A percentile compares a stretch with the other conserved stretches of the same genome.
These are phyloP conservation scores for Rhizopogon roseolus DNA, from an alignment of 768 basidiomycete species.

Conservation along the genomic window DNA sequence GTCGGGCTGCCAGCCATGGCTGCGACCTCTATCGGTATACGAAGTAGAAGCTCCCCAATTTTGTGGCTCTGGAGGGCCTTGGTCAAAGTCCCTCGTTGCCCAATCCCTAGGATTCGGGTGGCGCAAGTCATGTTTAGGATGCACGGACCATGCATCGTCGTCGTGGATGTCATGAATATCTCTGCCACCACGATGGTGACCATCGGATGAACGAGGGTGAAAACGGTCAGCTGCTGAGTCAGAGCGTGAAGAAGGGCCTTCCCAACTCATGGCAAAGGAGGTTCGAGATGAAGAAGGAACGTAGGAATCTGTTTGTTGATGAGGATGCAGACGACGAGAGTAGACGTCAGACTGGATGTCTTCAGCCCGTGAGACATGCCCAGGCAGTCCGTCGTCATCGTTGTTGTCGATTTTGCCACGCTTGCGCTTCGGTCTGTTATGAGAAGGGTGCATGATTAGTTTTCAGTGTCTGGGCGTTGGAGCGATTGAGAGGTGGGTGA, in stretches of 20 bases:
- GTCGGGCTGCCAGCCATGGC: conserved; percentile 43
- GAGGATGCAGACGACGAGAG: conserved; percentile 42
- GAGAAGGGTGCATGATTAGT: conserved; percentile 31
- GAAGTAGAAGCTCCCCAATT: conserved; percentile 34
- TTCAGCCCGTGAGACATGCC: conserved; percentile 42
- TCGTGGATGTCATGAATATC: conserved; percentile 43
- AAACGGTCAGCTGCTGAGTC: conserved; percentile 38
- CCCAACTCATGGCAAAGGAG: conserved; percentile 45
- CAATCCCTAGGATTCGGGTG: conserved; percentile 42
- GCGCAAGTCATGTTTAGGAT: conserved; percentile 35
- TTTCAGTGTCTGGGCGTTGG: conserved; percentile 7
- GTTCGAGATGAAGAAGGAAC: conserved; percentile 38
- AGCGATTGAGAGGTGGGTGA: conserved; percentile 16
- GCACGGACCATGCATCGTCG: conserved; percentile 41
- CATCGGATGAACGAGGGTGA: conserved; percentile 37
- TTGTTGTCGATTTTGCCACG: conserved; percentile 47
- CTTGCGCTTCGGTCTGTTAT: conserved; percentile 44
- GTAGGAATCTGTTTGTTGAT: conserved; percentile 39
- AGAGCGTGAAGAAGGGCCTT: conserved; percentile 44
- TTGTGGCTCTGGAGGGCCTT: conserved; percentile 40
- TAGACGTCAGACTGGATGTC: conserved; percentile 50
- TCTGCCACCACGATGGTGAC: conserved; percentile 47
- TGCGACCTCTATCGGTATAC: conserved; percentile 36
- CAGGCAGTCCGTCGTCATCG: conserved; percentile 40
- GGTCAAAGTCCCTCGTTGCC: conserved; percentile 42